A percentile compares a stretch with the other conserved stretches of the same genome.
phyloP scores from a whole-genome alignment of 306 rosid genomes.

The Luffa acutangula region DNA sequence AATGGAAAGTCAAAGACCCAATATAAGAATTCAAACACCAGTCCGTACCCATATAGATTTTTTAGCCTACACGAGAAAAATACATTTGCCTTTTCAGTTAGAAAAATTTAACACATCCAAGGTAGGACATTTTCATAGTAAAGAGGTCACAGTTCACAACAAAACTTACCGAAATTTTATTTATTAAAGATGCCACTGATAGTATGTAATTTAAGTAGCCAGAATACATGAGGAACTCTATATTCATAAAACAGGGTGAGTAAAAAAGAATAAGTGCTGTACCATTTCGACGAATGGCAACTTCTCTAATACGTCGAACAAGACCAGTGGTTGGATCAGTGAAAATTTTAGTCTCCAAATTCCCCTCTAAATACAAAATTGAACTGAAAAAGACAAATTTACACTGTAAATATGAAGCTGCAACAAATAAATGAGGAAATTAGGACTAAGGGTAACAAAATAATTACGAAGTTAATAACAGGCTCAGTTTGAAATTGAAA shows the following conservation, averaged over 20 bases:
- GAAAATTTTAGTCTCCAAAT: slow-evolving; percentile 72
- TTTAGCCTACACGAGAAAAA: neutral
- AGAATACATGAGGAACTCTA: neutral
- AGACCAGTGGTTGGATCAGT: slow-evolving; percentile 55
- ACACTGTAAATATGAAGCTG: neutral
- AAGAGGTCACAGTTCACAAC: neutral
- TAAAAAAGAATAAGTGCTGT: neutral
- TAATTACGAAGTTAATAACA: neutral
- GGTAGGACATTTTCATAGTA: neutral
- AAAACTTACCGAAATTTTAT: neutral
- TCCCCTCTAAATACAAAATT: slow-evolving; percentile 69
- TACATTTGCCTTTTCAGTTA: neutral
- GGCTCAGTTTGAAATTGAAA: neutral
- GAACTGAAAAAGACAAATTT: slow-evolving; percentile 36
- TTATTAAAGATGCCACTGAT: neutral
- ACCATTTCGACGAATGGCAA: slow-evolving; percentile 73
- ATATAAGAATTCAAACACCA: neutral
- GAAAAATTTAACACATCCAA: neutral
- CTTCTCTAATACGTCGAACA: slow-evolving; percentile 69
- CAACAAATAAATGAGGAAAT: neutral
- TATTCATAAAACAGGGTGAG: neutral
- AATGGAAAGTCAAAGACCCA: neutral
- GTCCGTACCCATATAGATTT: neutral
- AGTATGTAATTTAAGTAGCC: neutral
- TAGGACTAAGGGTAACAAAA: neutral